These are phyloP conservation scores for Piper betle DNA, from an alignment of 164 flowering plant species.

Conservation along the genomic window DNA sequence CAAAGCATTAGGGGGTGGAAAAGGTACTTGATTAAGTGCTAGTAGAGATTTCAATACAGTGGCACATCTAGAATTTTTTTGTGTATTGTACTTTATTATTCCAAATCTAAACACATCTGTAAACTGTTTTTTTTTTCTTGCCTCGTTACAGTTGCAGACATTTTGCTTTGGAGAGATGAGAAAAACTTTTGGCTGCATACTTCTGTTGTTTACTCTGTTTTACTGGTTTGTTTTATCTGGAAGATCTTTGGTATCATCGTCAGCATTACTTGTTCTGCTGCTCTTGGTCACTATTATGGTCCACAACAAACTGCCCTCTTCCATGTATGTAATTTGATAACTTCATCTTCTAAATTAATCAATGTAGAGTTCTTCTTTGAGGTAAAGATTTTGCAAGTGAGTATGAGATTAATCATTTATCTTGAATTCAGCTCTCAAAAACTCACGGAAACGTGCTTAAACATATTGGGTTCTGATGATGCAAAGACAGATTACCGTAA, in stretches of 20 bases:
- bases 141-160: slow-evolving; percentile 71
- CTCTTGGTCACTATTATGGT: slow-evolving; percentile 25
- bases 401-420: background rate
- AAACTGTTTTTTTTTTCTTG: slow-evolving; percentile 8
- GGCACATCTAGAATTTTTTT: background rate
- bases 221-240: slow-evolving; percentile 76
- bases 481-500: slow-evolving; percentile 28
- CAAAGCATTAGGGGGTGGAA: slow-evolving; percentile 24
- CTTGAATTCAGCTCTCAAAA: background rate
- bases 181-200: slow-evolving; percentile 51
- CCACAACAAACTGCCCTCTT: slow-evolving; percentile 36
- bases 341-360: no score
- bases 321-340: slow-evolving; percentile 38
- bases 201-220: slow-evolving; percentile 30
- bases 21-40: slow-evolving; percentile 13
- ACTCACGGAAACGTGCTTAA: slow-evolving; percentile 4
- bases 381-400: background rate
- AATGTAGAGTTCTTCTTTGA: no score
- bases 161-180: slow-evolving; percentile 89
- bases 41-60: background rate
- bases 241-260: slow-evolving; percentile 59
- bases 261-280: slow-evolving; percentile 48
- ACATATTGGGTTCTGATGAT: slow-evolving; percentile 38
- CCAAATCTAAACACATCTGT: background rate
- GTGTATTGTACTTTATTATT: background rate